Evolutionary conservation across 768 basidiomycete species (phyloP), one percentile per base, ranked within the genome.

Genomic region (Pleurotus giganteus): DNA sequence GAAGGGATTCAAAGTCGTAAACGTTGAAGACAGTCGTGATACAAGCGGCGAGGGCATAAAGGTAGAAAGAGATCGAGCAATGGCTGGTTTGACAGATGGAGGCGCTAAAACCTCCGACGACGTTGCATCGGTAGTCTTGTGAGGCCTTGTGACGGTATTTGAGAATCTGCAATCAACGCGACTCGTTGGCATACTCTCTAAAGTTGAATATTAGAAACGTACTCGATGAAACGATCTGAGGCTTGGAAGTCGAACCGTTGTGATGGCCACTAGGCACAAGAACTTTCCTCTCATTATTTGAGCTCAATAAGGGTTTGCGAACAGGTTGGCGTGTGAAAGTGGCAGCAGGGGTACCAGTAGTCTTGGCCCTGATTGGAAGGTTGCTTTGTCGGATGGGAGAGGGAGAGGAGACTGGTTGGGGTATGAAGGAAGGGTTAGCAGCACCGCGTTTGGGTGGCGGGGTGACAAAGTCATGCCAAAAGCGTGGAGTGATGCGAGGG

Each of bases 211-310:
- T 82, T 66, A 81, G 83, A 76, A 72, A 81, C 83, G 78, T 82
- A 84, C 85, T 76, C 70, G 72, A 73, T 60, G 70, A 65, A 66
- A 72, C 63, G 68, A 71, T 74, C 65, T 73, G 75, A 73, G 81
- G 77, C 66, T 76, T 76, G 77, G 72, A 75, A 58, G 73, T 73
- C 82, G 82, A 85, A 84, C 84, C 83, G 78, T 84, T 81, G 79
- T 72, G 32, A 37, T 23, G 36, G 21, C 46, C 46, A 47, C 46
- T 15, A 63, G 56, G 57, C 58, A 45, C 53, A 47, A 45, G 56
- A 19, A 31, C 47, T 52, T 60, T 60, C 57, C 62, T 62, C 58
- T 54, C 60, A 56, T 63, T 66, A 56, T 59, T 45, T 61, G 58
- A 57, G 56, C 63, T 63, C 55, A 47, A 63, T 57, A 59, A 58